A percentile compares a stretch with the other conserved stretches of the same genome.
phyloP scores from a whole-genome alignment of 2,329 filamentous ascomycete genomes.

The Dactylonectria macrodidyma region DNA sequence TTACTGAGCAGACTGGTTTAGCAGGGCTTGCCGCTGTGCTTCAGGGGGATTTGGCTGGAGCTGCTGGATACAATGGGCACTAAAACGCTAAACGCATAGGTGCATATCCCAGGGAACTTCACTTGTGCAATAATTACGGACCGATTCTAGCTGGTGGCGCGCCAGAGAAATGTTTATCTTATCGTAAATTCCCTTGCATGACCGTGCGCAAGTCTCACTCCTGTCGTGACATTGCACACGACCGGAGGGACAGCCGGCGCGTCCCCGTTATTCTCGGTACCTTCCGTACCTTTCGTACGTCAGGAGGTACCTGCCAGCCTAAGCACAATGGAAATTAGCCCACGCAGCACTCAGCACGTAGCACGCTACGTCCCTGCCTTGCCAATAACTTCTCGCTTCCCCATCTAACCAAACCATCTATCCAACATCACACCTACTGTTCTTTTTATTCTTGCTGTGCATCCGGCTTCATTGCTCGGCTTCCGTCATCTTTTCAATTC shows the following conservation, averaged over 20 bases:
- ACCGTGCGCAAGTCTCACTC: constrained; percentile 17
- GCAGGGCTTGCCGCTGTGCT: not conserved
- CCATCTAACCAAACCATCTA: constrained; percentile 19
- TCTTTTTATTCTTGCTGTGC: constrained; percentile 2
- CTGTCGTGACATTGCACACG: not conserved
- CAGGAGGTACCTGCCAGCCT: constrained; percentile 23
- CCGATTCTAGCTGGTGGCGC: not conserved
- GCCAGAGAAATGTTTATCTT: constrained; percentile 22
- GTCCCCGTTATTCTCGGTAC: constrained; percentile 11
- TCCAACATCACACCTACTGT: not conserved
- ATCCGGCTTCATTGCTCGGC: not conserved
- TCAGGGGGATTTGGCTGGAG: constrained; percentile 1
- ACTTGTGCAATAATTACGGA: not conserved
- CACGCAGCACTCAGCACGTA: constrained; percentile 19
- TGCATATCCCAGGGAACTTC: not conserved
- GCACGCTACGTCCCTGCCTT: constrained; percentile 22
- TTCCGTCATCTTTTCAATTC: constrained; percentile 1
- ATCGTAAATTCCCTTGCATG: constrained; percentile 14
- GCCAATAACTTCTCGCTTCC: constrained; percentile 27
- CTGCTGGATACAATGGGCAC: not conserved
- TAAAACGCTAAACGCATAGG: not conserved
- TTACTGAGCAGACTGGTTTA: not conserved
- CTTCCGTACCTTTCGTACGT: constrained; percentile 10
- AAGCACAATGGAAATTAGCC: constrained; percentile 22
- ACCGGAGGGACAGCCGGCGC: constrained; percentile 3